Conservation (phyloP, 2,329 filamentous ascomycete genomes). For the Ustilaginoidea virens region DNA sequence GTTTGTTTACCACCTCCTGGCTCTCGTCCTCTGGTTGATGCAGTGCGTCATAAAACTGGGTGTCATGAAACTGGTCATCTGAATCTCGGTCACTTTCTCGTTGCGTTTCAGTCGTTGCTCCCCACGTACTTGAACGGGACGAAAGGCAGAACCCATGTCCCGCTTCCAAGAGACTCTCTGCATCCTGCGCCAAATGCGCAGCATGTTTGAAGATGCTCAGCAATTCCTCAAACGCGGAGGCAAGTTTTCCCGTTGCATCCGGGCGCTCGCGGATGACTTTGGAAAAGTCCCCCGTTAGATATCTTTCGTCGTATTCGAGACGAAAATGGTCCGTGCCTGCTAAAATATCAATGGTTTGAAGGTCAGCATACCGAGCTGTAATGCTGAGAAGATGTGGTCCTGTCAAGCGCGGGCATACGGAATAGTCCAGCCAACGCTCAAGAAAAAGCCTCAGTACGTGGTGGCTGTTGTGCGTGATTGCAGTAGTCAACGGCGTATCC, state of each 20-base stretch:
- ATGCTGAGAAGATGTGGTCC: conserved; percentile 15
- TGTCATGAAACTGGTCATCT: conserved; percentile 2
- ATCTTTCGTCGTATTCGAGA: conserved; percentile 11
- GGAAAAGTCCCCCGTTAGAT: conserved; percentile 6
- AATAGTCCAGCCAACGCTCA: conserved; percentile 19
- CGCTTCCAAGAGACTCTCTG: conserved; percentile 4
- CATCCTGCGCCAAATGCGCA: neutral
- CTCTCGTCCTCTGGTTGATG: conserved; percentile 1
- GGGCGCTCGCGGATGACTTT: conserved; percentile 1
- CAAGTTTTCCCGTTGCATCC: conserved; percentile 1
- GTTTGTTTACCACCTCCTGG: too few relatives aligned
- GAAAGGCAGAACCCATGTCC: neutral
- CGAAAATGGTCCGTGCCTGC: conserved; percentile 12
- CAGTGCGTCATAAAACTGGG: conserved; percentile 1
- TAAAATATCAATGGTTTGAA: conserved; percentile 13
- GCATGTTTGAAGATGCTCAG: conserved; percentile 2
- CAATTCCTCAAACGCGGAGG: conserved; percentile 4
- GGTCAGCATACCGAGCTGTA: conserved; percentile 14
- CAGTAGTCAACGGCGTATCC: conserved; percentile 16
- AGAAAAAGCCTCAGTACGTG: conserved; percentile 17
- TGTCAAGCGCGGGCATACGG: conserved; percentile 15
- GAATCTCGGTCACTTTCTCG: neutral
- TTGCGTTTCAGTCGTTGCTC: neutral
- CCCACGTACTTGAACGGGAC: conserved; percentile 1
- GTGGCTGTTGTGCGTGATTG: conserved; percentile 19